Evolutionary conservation across 1,284 basidiomycete genomes (phyloP).

Genomic region (Schizophyllum commune): DNA sequence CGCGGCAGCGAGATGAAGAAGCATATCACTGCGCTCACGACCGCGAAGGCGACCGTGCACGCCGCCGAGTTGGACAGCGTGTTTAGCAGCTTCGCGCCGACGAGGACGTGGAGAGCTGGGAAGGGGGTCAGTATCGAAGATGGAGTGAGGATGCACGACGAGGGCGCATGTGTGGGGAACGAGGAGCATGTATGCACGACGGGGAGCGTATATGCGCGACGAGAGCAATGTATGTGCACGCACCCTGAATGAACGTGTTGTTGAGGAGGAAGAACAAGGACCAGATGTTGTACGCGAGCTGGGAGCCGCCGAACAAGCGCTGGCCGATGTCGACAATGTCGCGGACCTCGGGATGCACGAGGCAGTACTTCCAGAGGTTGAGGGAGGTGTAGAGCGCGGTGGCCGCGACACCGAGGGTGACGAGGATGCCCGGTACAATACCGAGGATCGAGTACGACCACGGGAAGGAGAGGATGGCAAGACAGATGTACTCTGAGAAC

Average conservation of each 20-base stretch:
- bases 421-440: constrained; percentile 40
- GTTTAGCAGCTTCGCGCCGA: constrained; percentile 44
- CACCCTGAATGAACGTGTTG: constrained; percentile 42
- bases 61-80: constrained; percentile 47
- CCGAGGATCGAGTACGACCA: constrained; percentile 52
- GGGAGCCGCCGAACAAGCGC: constrained; percentile 39
- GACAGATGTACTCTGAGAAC: constrained; percentile 43
- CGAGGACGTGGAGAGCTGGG: constrained; percentile 34
- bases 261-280: constrained; percentile 42
- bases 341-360: constrained; percentile 49
- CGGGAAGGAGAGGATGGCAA: constrained; percentile 45
- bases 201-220: not conserved
- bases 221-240: not conserved
- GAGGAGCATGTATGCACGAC: too few species aligned
- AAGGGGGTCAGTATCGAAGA: not conserved
- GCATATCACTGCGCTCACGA: constrained; percentile 33
- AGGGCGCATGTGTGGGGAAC: not conserved
- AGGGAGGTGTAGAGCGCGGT: constrained; percentile 29
- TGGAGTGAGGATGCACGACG: not conserved
- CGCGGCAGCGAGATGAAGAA: constrained; percentile 46
- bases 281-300: constrained; percentile 40
- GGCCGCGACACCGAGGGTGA: constrained; percentile 32
- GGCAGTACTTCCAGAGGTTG: constrained; percentile 49
- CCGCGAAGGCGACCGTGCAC: constrained; percentile 51
- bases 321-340: constrained; percentile 61